A percentile compares a stretch with the other conserved stretches of the same genome.
Conservation (phyloP, 1,284 basidiomycete species). For the Athelia sp. region DNA sequence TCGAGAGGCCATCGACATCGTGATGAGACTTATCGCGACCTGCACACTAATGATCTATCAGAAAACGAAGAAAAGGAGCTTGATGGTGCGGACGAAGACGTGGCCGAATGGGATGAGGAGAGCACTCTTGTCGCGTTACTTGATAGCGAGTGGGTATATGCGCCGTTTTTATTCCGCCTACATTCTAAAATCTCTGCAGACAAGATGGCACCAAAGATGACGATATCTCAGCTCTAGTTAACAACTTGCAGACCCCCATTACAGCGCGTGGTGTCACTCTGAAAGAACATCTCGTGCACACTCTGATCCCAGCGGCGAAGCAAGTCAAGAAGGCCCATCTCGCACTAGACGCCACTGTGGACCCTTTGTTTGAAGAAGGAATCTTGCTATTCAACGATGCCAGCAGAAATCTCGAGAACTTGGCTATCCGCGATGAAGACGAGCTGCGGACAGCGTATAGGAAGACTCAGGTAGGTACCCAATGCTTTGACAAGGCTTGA, state of each 20-base stretch:
- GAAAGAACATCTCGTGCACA: slow-evolving; percentile 45
- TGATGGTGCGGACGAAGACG: slow-evolving; percentile 20
- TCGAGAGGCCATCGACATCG: too few relatives aligned
- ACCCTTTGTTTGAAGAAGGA: slow-evolving; percentile 39
- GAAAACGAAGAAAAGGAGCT: slow-evolving; percentile 8
- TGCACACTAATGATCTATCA: not conserved
- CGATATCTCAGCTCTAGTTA: slow-evolving; percentile 35
- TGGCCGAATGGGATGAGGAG: slow-evolving; percentile 53
- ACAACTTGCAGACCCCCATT: slow-evolving; percentile 45
- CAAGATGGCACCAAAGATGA: slow-evolving; percentile 21
- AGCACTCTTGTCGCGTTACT: slow-evolving; percentile 48
- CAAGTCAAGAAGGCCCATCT: slow-evolving; percentile 40
- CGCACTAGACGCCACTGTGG: slow-evolving; percentile 40
- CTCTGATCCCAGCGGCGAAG: slow-evolving; percentile 47
- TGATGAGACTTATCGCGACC: not conserved
- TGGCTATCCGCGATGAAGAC: slow-evolving; percentile 36
- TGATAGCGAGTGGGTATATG: slow-evolving; percentile 34
- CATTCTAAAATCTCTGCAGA: slow-evolving; percentile 6
- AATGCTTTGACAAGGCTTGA: not conserved
- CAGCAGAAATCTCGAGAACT: slow-evolving; percentile 44
- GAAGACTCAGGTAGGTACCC: slow-evolving; percentile 31
- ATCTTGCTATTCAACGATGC: slow-evolving; percentile 47
- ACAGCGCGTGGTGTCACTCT: slow-evolving; percentile 33
- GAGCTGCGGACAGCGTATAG: slow-evolving; percentile 33
- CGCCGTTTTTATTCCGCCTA: slow-evolving; percentile 1